Base-by-base conservation (phyloP, 1,284 basidiomycete genomes). In the Phellinidium pouzarii region DNA sequence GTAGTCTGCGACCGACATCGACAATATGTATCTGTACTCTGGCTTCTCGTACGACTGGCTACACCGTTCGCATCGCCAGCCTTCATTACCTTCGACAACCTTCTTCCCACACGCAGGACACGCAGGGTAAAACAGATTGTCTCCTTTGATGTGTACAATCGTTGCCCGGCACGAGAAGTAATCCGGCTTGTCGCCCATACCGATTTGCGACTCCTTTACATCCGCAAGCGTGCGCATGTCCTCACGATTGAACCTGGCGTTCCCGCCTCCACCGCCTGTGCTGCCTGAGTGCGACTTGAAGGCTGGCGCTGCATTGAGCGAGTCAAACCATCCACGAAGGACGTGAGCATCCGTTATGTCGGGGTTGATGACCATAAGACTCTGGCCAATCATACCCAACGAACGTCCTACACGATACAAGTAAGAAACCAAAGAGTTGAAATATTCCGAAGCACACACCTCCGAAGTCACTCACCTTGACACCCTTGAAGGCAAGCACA, bases 61-160 rank as follows among this genome's bases (percentile, higher is more conserved):
- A 67, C 96, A 99, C 69, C 95, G 98, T 64, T 99, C 95, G 68
- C 96, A 99, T 44, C 81, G 73, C 94, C 94, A 99, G 20, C 74
- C 76, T 44, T 77, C 78, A 27, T 77, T 77, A 34, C 79, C 72
- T 54, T 89, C 78, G 0, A 79, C 71, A 2, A 98, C 89, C 70
- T 99, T 99, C 75, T 98, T 99, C 71, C 82, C 91, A 71, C 95
- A 99, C 2, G 78, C 81, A 9, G 84, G 85, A 66, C 96, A 99
- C 4, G 91, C 94, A 12, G 95, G 87, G 68, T 99, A 99, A 29
- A 81, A 82, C 47, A 98, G 77, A 55, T 82, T 91, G 42, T 98
- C 94, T 37, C 74, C 67, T 70, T 88, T 94, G 75, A 99, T 84
- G 65, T 93, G 94, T 71, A 92, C 84, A 55, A 98, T 77, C 0